A percentile compares a stretch with the other conserved stretches of the same genome.
Conservation (phyloP, 805 yeast genomes). For the Zygosaccharomyces bisporus region DNA sequence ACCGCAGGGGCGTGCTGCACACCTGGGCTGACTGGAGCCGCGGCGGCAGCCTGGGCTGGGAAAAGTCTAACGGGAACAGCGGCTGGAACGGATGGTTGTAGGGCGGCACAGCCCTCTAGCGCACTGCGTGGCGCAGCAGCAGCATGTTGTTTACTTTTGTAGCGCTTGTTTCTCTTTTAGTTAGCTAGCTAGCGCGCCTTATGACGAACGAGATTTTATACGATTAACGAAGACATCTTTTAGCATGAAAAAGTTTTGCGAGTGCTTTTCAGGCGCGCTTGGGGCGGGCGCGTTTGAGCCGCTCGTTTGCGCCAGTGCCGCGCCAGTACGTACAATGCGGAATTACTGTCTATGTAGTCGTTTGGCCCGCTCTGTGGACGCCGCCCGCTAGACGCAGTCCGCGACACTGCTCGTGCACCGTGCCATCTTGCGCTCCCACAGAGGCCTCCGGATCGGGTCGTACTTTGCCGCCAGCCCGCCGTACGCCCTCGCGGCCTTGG, state of each 20-base stretch:
- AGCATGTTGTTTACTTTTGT: no score
- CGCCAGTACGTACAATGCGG: no score
- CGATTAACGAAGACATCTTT: neutral
- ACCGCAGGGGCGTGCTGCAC: neutral
- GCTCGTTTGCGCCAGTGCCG: no score
- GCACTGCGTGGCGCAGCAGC: neutral
- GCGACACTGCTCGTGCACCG: neutral
- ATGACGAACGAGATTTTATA: neutral
- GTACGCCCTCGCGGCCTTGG: conserved; percentile 44
- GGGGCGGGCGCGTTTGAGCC: no score
- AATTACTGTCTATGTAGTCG: no score
- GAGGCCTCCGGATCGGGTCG: conserved; percentile 60
- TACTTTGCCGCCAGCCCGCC: conserved; percentile 47
- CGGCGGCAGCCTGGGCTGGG: neutral
- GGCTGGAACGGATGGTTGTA: conserved; percentile 1
- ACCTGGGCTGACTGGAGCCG: neutral
- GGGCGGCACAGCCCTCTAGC: no score
- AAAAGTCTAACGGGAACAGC: neutral
- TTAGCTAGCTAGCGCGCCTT: no score
- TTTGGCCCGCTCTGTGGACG: no score
- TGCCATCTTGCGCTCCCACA: conserved; percentile 53
- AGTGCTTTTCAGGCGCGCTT: no score
- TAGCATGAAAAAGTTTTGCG: no score
- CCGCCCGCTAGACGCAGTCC: neutral
- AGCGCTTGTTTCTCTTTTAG: no score